phyloP scores from a whole-genome alignment of 2,329 filamentous ascomycete species.

The Meredithiella fracta region DNA sequence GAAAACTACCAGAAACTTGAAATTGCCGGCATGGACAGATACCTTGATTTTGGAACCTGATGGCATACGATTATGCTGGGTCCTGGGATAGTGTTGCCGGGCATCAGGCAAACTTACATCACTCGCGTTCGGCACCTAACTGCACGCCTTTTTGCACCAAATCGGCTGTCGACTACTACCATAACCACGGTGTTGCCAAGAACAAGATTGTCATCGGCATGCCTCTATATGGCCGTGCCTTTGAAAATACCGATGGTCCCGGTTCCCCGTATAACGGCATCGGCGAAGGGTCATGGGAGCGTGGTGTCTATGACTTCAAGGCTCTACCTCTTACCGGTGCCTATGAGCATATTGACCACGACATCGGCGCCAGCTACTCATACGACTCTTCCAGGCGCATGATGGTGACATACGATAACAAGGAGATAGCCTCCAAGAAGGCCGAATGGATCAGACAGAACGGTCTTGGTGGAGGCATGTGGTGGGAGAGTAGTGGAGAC shows the following conservation, averaged over 20 bases:
- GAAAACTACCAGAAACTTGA: slow-evolving; percentile 47
- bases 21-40: slow-evolving; percentile 45
- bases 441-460: slow-evolving; percentile 50
- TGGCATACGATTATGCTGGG: slow-evolving; percentile 81
- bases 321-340: slow-evolving; percentile 54
- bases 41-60: slow-evolving; percentile 65
- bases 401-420: slow-evolving; percentile 68
- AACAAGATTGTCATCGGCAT: slow-evolving; percentile 76
- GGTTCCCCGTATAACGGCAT: slow-evolving; percentile 54
- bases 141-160: slow-evolving; percentile 65
- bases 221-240: slow-evolving; percentile 81
- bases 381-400: slow-evolving; percentile 47
- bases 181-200: slow-evolving; percentile 42
- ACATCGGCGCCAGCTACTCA: slow-evolving; percentile 57
- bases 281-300: slow-evolving; percentile 70
- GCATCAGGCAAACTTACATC: slow-evolving; percentile 68
- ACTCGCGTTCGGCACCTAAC: slow-evolving; percentile 36
- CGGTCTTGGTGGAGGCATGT: slow-evolving; percentile 79
- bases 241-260: slow-evolving; percentile 59
- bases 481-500: slow-evolving; percentile 85
- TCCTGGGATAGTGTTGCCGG: slow-evolving; percentile 58
- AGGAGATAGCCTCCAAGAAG: slow-evolving; percentile 50
- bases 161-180: slow-evolving; percentile 56
- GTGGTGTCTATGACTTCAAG: slow-evolving; percentile 80
- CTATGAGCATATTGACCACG: slow-evolving; percentile 44